Evolutionary conservation across 495 filamentous ascomycete genomes (phyloP).

Genomic region (Corynascus novoguineensis): DNA sequence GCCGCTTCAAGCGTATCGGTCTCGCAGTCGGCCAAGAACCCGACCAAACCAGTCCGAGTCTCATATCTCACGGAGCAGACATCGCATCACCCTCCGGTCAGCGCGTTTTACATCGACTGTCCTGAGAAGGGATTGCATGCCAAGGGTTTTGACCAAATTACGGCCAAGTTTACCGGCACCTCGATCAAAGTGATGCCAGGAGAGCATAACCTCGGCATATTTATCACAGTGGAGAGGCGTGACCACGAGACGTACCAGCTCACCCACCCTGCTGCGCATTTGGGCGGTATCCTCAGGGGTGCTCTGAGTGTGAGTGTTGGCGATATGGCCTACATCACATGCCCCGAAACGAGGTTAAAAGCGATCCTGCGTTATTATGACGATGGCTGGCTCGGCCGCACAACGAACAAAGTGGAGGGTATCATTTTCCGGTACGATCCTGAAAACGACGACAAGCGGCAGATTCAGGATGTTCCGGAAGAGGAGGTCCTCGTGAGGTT

Average conservation of each 20-base stretch:
- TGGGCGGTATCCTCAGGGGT: slow-evolving; percentile 82
- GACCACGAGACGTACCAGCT: slow-evolving; percentile 89
- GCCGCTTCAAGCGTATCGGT: slow-evolving; percentile 42
- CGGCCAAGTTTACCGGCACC: slow-evolving; percentile 95
- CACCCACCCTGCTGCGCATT: slow-evolving; percentile 87
- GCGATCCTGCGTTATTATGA: slow-evolving; percentile 87
- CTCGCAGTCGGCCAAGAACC: slow-evolving; percentile 35
- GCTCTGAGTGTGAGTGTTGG: slow-evolving; percentile 78
- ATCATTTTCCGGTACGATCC: slow-evolving; percentile 86
- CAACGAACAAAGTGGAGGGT: slow-evolving; percentile 86
- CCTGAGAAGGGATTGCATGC: slow-evolving; percentile 86
- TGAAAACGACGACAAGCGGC: slow-evolving; percentile 66
- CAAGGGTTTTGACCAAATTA: slow-evolving; percentile 89
- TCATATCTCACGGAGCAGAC: slow-evolving; percentile 96
- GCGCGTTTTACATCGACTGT: slow-evolving; percentile 90
- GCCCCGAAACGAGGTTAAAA: slow-evolving; percentile 80
- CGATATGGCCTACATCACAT: slow-evolving; percentile 80
- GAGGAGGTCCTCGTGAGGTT: slow-evolving; percentile 78
- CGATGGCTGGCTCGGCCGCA: slow-evolving; percentile 88
- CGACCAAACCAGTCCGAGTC: slow-evolving; percentile 58
- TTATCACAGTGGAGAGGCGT: slow-evolving; percentile 74
- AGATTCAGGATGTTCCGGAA: slow-evolving; percentile 78
- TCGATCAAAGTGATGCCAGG: slow-evolving; percentile 87
- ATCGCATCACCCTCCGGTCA: slow-evolving; percentile 97
- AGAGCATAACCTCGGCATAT: slow-evolving; percentile 91